Base-by-base conservation (phyloP, 331 rosid species). In the Saraca asoca region DNA sequence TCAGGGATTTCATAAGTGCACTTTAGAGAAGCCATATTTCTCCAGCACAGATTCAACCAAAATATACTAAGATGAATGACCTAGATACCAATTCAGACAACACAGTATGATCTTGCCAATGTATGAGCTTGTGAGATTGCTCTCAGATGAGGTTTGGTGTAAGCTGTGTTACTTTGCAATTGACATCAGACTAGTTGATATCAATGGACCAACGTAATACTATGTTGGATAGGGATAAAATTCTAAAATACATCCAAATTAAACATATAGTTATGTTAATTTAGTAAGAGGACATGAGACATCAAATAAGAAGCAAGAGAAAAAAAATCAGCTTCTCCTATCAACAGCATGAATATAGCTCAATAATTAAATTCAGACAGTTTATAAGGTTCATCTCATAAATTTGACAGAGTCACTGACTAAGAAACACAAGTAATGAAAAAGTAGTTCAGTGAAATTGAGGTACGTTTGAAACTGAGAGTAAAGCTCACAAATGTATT, bases 301-400 rank as follows among this genome's bases (percentile, higher is more conserved):
- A 24, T 24, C 31, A 24, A 24, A 24, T n/a, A n/a, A n/a, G 45
- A 5, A n/a, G 31, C n/a, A 10, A 17, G 42, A 11, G 2, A 6
- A 13, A 24, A 20, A 33, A 13, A 53, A 24, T n/a, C 2, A 24
- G 3, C 14, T 24, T 12, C 15, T 24, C 24, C n/a, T 57, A 34
- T 35, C 62, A 15, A 57, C 34, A 4, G 15, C 7, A 42, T 3
- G 12, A 24, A 24, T 24, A 35, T n/a, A 42, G 5, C 7, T 42
- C 39, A 61, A 61, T 43, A 61, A 41, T 62, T 35, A 45, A 45
- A n/a, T 62, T 45, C 55, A 29, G 2, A 29, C 19, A 12, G 53
- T 19, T 42, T 31, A 41, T 4, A 53, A 62, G 8, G 8, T 15
- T 38, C 0, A n/a, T 7, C 46, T 16, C 14, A 24, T 43, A 24